Base-by-base conservation (phyloP, 2,329 filamentous ascomycete genomes). In the Colletotrichum caudatum region DNA sequence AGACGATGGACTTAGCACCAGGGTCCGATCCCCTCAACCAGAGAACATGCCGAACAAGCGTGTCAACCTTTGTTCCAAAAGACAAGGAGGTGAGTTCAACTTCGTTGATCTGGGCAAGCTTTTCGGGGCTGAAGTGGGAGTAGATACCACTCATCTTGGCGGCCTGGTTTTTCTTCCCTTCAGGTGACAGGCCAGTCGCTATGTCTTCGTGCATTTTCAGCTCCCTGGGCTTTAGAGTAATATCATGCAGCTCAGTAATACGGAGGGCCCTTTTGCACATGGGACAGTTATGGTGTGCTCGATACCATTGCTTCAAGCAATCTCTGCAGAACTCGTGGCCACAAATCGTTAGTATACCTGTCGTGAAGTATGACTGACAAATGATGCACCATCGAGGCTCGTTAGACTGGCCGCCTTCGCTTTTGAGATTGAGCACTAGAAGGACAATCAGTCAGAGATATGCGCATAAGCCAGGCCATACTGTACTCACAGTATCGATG, bases 281-380 rank as follows among this genome's bases (percentile, higher is more conserved):
- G 0, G 95, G 95, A 76, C 95, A 98, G 63, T 89, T 95, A 23
- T 86, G 88, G 75, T 94, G 91, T 41, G 89, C 85, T 68, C 84
- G 86, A 83, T 92, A 94, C 96, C 96, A 98, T 16, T 90, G 76
- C 48, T 86, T 85, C 75, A 98, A 91, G 80, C 96, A 98, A 37
- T 94, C 92, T 77, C 94, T 94, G 83, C 95, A 98, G 78, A 94
- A 98, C 74, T 94, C 90, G 78, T 99, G 96, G 0, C 95, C 95
- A 78, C 96, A 98, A 1, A 94, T 88, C 0, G 95, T 98, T 73
- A 95, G 84, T 64, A 93, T 89, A 64, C 95, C 95, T n/a, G 90
- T 84, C 70, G 92, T 90, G 76, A 98, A 97, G 0, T 85, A 78
- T 14, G 88, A 87, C 77, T 93, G 91, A 78, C 96, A 99, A 75